phyloP scores from a whole-genome alignment of 1,139 yeast species.

The Saccharomyces uvarum region DNA sequence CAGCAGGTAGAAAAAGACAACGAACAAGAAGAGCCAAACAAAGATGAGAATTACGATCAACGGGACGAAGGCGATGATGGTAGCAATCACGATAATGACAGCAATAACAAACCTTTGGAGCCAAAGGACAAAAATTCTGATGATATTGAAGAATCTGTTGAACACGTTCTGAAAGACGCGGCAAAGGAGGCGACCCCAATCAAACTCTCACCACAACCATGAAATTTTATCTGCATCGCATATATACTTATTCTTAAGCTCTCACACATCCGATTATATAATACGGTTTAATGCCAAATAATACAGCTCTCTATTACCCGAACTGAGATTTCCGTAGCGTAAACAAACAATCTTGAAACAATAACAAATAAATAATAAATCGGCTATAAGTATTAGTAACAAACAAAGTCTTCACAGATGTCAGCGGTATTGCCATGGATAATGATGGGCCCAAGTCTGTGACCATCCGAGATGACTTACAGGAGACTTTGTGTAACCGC shows the following conservation, averaged over 20 bases:
- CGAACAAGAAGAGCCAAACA: not conserved
- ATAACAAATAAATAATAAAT: not conserved
- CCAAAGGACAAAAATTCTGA: constrained; percentile 3
- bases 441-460: not conserved
- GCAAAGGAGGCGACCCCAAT: constrained; percentile 37
- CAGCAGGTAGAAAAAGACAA: not conserved
- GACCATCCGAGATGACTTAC: not conserved
- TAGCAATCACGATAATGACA: not conserved
- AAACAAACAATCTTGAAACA: not conserved
- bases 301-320: not conserved
- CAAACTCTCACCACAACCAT: constrained; percentile 8
- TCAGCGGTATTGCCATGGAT: not conserved
- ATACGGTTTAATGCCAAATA: not conserved
- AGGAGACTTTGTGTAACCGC: not conserved
- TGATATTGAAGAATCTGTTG: constrained; percentile 11
- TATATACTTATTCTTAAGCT: not conserved
- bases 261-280: not conserved
- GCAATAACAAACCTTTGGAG: not conserved
- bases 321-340: not conserved
- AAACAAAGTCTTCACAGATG: not conserved
- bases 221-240: not conserved
- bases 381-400: not conserved
- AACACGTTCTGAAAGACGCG: constrained; percentile 16
- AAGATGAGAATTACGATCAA: constrained; percentile 3
- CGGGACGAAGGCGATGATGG: constrained; percentile 6